These are phyloP conservation scores for Castanopsis chinensis DNA, from an alignment of 306 rosid genomes.

Conservation along the genomic window DNA sequence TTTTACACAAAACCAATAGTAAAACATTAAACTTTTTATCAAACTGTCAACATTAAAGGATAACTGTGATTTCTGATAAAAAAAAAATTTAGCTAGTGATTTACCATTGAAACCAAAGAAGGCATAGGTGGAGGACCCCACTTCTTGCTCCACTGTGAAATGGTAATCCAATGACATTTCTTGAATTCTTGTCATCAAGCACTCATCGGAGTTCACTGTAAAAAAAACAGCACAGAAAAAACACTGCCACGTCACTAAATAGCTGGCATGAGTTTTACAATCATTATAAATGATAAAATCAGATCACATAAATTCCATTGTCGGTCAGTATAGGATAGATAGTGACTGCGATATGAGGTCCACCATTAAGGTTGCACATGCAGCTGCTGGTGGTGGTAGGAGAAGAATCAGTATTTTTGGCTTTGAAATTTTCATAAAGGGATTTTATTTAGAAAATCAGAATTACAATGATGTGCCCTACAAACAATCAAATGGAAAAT, in stretches of 20 bases:
- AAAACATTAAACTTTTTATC: too few species aligned
- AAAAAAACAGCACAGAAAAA: neutral
- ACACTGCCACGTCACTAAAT: slow-evolving; percentile 12
- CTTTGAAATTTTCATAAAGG: too few species aligned
- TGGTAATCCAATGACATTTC: slow-evolving; percentile 97
- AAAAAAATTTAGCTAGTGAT: slow-evolving; percentile 1
- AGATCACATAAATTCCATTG: slow-evolving; percentile 32
- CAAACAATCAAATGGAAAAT: neutral
- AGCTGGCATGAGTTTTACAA: slow-evolving; percentile 16
- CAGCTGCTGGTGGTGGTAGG: slow-evolving; percentile 34
- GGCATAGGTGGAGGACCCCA: slow-evolving; percentile 77
- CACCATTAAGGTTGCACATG: slow-evolving; percentile 67
- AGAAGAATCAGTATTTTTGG: neutral
- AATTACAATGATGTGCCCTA: too few species aligned
- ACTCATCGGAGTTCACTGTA: slow-evolving; percentile 76
- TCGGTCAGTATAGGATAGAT: slow-evolving; percentile 42
- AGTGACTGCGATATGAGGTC: slow-evolving; percentile 51
- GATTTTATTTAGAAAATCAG: too few species aligned
- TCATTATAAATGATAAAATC: slow-evolving; percentile 4
- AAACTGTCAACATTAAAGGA: too few species aligned
- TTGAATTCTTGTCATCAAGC: slow-evolving; percentile 93
- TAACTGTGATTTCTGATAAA: neutral
- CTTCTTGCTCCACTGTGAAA: slow-evolving; percentile 92
- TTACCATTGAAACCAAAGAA: slow-evolving; percentile 87
- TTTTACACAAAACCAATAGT: too few species aligned